Base-by-base conservation (phyloP, 306 rosid genomes). In the Corylus heterophylla region DNA sequence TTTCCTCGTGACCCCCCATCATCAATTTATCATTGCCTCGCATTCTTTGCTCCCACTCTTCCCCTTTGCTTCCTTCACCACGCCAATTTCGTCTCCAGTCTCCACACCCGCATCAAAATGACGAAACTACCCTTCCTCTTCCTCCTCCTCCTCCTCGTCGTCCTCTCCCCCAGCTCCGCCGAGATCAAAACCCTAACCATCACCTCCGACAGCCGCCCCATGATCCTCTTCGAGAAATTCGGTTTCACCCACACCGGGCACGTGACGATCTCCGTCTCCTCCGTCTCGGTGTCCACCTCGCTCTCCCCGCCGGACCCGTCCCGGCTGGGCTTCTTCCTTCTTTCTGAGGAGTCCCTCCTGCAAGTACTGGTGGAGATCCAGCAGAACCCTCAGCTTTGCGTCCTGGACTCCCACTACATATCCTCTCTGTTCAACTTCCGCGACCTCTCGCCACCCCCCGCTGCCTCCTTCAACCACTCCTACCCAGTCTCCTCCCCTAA, bases 171-270 rank as follows among this genome's bases (percentile, higher is more conserved):
- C 42, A 39, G 96, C 77, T 48, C 87, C 55, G 97, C 90, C 13
- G 98, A 92, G 90, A 94, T 94, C 83, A 94, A 88, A 84, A 78
- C 90, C 86, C 90, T 94, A 0, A 80, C 87, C 56, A 90, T 94
- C 51, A 55, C 84, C 68, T 77, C 91, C 82, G 98, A 92, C 81
- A 66, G 74, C 55, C 91, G 98, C 1, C 81, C 91, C 31, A 90
- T 92, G 98, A 92, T 94, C 78, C 90, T 89, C 1, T 87, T 92
- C 77, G 97, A 92, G 87, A 92, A 90, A 83, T 94, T 94, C 82
- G 98, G 98, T 0, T 94, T 94, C 94, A 90, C 98, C 1, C 92
- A 86, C 86, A 80, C 80, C 27, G 98, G 98, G n/a, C 88, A 81
- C 67, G 90, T 92, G 25, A 9, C 72, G 61, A 85, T 94, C 75